Conservation (phyloP, 2,329 filamentous ascomycete genomes). For the Phyllosticta capitalensis region DNA sequence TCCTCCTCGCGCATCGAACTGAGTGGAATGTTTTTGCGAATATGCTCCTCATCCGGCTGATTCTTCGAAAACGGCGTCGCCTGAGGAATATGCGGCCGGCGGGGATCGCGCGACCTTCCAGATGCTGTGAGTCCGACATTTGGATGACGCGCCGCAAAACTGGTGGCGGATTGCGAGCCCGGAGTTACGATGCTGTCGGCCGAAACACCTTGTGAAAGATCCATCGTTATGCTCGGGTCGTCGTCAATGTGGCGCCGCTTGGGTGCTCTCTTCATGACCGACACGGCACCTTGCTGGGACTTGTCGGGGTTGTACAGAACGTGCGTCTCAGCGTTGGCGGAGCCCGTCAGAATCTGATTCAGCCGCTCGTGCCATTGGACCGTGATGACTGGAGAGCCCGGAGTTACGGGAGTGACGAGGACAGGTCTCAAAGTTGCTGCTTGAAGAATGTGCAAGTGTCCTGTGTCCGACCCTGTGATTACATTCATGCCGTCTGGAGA, state of each 20-base stretch:
- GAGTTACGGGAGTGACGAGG: slow-evolving; percentile 79
- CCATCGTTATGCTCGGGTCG: slow-evolving; percentile 76
- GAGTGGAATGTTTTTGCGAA: slow-evolving; percentile 78
- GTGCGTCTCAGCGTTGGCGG: slow-evolving; percentile 80
- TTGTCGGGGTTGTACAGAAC: slow-evolving; percentile 83
- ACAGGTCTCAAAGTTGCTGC: slow-evolving; percentile 81
- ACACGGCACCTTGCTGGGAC: slow-evolving; percentile 64
- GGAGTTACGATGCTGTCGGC: slow-evolving; percentile 66
- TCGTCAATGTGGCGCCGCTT: slow-evolving; percentile 96
- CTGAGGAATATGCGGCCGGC: slow-evolving; percentile 73
- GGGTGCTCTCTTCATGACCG: slow-evolving; percentile 84
- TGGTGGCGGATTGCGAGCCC: slow-evolving; percentile 30
- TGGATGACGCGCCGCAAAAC: slow-evolving; percentile 52
- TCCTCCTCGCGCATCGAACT: slow-evolving; percentile 94
- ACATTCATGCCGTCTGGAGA: slow-evolving; percentile 75
- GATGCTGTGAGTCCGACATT: slow-evolving; percentile 68
- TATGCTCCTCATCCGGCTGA: slow-evolving; percentile 81
- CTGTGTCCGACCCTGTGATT: slow-evolving; percentile 77
- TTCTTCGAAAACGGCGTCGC: slow-evolving; percentile 85
- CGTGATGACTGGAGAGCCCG: slow-evolving; percentile 69
- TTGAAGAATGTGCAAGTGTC: slow-evolving; percentile 86
- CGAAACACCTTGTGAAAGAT: slow-evolving; percentile 70
- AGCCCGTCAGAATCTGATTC: slow-evolving; percentile 93
- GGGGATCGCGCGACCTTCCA: slow-evolving; percentile 67
- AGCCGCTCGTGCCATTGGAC: slow-evolving; percentile 90